A percentile compares a stretch with the other conserved stretches of the same genome.
Evolutionary conservation across 305 asterid genomes (phyloP).

Genomic region (Solanum hybrid): DNA sequence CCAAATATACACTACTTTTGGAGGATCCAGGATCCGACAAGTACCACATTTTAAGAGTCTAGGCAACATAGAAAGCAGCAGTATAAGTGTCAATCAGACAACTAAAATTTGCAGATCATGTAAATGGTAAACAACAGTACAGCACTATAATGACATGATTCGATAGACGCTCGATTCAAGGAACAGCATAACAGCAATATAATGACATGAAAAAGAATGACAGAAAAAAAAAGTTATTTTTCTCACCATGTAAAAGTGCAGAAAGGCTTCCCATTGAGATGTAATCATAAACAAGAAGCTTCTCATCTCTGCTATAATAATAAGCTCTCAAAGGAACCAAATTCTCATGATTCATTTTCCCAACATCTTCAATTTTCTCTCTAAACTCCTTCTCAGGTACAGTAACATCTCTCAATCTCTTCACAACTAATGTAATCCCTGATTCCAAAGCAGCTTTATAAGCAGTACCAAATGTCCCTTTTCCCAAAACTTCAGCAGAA

Average conservation of each 20-base stretch:
- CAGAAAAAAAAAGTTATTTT: background rate
- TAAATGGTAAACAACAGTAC: background rate
- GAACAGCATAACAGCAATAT: background rate
- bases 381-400: slow-evolving; percentile 56
- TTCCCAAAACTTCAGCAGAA: slow-evolving; percentile 89
- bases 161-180: background rate
- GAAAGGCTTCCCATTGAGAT: slow-evolving; percentile 83
- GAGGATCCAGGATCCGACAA: background rate
- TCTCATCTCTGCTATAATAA: slow-evolving; percentile 52
- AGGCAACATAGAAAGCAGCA: background rate
- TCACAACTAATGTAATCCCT: slow-evolving; percentile 58
- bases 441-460: slow-evolving; percentile 68
- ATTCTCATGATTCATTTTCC: slow-evolving; percentile 47
- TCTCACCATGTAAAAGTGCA: slow-evolving; percentile 73
- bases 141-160: background rate
- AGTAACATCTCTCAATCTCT: slow-evolving; percentile 63
- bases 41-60: background rate
- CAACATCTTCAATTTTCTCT: slow-evolving; percentile 57
- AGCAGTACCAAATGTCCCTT: slow-evolving; percentile 70
- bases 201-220: background rate
- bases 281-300: slow-evolving; percentile 75
- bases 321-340: slow-evolving; percentile 71
- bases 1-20: background rate
- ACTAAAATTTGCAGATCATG: background rate
- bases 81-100: background rate